These are phyloP conservation scores for Moesziomyces sp. DNA, from an alignment of 1,284 basidiomycete genomes.

Conservation along the genomic window DNA sequence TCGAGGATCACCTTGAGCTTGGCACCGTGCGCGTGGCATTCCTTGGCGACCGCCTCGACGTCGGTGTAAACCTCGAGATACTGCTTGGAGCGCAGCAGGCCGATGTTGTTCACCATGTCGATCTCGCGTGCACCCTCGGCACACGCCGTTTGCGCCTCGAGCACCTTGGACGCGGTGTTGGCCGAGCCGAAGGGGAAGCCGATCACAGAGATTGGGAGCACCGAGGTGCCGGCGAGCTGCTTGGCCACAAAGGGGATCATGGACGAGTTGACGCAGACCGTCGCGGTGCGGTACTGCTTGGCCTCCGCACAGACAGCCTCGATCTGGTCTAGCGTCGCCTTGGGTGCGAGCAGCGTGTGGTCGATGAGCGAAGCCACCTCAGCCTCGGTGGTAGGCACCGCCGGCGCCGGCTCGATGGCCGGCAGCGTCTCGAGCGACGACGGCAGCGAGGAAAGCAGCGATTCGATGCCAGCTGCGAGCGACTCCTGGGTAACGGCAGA, in stretches of 20 bases:
- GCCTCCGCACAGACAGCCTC: conserved; percentile 44
- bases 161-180: conserved; percentile 48
- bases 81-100: conserved; percentile 40
- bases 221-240: conserved; percentile 67
- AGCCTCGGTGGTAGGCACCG: conserved; percentile 30
- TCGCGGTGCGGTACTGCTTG: conserved; percentile 43
- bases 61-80: conserved; percentile 50
- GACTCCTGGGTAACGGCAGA: conserved; percentile 22
- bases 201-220: conserved; percentile 49
- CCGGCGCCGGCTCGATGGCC: conserved; percentile 29
- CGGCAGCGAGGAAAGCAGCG: conserved; percentile 25
- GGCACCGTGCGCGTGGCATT: conserved; percentile 24
- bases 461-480: conserved; percentile 21
- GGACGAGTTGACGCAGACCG: conserved; percentile 60
- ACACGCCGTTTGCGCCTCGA: conserved; percentile 45
- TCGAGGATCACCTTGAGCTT: conserved; percentile 63
- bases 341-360: conserved; percentile 62
- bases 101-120: conserved; percentile 64
- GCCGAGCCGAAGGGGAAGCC: conserved; percentile 53
- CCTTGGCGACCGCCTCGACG: conserved; percentile 45
- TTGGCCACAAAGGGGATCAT: conserved; percentile 70
- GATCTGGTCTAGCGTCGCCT: conserved; percentile 48
- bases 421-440: conserved; percentile 12
- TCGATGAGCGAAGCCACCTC: conserved; percentile 54
- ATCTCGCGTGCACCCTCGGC: conserved; percentile 56